These are phyloP conservation scores for Neonectria magnoliae DNA, from an alignment of 2,329 filamentous ascomycete species.

Conservation along the genomic window DNA sequence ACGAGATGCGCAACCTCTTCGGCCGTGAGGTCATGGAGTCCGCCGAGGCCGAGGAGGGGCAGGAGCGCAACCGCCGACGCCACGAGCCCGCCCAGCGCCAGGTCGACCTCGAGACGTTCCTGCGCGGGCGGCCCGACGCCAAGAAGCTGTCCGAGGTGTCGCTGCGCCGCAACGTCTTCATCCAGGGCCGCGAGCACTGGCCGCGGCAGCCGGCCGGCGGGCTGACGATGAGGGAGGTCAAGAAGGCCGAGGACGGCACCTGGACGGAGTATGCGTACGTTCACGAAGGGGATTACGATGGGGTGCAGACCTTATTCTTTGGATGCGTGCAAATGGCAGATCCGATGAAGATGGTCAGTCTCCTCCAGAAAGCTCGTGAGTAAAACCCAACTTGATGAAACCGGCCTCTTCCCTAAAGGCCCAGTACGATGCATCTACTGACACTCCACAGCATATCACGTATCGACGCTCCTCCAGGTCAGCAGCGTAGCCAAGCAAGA, in stretches of 20 bases:
- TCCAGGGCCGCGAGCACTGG: slow-evolving; percentile 90
- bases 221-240: slow-evolving; percentile 77
- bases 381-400: slow-evolving; percentile 18
- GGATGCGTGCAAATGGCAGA: slow-evolving; percentile 84
- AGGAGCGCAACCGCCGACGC: slow-evolving; percentile 51
- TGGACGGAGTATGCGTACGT: slow-evolving; percentile 78
- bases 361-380: slow-evolving; percentile 62
- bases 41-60: slow-evolving; percentile 60
- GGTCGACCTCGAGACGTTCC: slow-evolving; percentile 66
- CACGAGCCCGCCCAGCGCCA: slow-evolving; percentile 55
- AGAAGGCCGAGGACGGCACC: slow-evolving; percentile 59
- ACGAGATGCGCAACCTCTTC: slow-evolving; percentile 83
- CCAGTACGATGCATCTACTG: background rate
- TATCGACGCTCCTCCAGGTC: slow-evolving; percentile 92
- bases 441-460: slow-evolving; percentile 75
- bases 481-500: slow-evolving; percentile 93
- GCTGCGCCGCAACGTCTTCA: slow-evolving; percentile 81
- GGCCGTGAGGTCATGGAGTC: slow-evolving; percentile 67
- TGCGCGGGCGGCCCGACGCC: slow-evolving; percentile 62
- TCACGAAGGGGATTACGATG: slow-evolving; percentile 79
- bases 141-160: slow-evolving; percentile 74
- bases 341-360: slow-evolving; percentile 81
- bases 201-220: slow-evolving; percentile 82
- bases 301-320: slow-evolving; percentile 80
- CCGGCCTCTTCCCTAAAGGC: background rate